Conservation (phyloP, 805 yeast genomes). For the Pichia californica region DNA sequence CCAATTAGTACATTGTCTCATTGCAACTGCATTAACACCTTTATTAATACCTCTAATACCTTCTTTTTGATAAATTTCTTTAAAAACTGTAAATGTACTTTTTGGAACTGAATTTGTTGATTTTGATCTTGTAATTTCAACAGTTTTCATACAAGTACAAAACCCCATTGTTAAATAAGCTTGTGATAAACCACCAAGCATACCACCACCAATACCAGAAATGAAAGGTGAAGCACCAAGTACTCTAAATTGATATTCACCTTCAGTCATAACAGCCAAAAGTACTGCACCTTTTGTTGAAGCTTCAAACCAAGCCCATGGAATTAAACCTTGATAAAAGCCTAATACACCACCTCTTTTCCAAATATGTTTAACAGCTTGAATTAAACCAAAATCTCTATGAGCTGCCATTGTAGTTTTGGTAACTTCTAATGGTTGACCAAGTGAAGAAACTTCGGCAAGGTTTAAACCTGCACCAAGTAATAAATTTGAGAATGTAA, state of each 20-base stretch:
- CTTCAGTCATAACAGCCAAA: constrained; percentile 86
- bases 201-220: constrained; percentile 94
- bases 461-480: constrained; percentile 90
- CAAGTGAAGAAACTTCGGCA: constrained; percentile 89
- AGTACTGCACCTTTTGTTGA: constrained; percentile 98
- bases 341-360: constrained; percentile 89
- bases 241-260: constrained; percentile 67
- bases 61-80: constrained; percentile 74
- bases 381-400: constrained; percentile 59
- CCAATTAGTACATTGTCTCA: constrained; percentile 98
- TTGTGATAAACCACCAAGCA: constrained; percentile 93
- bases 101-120: constrained; percentile 65
- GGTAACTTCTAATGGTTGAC: constrained; percentile 93
- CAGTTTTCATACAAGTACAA: constrained; percentile 99
- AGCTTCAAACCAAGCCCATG: constrained; percentile 99
- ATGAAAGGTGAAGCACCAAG: constrained; percentile 66
- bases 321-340: constrained; percentile 94
- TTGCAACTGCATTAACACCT: constrained; percentile 99
- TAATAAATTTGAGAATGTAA: constrained; percentile 81
- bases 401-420: constrained; percentile 99
- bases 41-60: constrained; percentile 93
- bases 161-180: constrained; percentile 96
- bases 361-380: constrained; percentile 75
- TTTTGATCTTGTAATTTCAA: constrained; percentile 89
- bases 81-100: constrained; percentile 79